Conservation (phyloP, 2,329 filamentous ascomycete species). For the Tetracladium maxilliforme region DNA sequence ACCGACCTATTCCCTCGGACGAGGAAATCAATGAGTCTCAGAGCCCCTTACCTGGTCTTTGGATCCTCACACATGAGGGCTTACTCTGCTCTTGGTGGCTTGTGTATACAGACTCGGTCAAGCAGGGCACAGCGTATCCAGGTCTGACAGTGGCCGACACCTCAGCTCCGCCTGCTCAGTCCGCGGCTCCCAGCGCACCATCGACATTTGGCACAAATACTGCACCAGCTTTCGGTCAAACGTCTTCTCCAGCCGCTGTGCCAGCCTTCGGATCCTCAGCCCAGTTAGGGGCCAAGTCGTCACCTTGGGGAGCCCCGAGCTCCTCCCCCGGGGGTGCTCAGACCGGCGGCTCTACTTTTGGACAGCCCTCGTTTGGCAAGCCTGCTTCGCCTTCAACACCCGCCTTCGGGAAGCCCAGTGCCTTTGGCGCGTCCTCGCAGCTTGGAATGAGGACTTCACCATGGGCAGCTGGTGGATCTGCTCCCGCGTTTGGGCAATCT, state of each 20-base stretch:
- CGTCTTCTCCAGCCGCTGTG: slow-evolving; percentile 26
- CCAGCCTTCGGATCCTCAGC: slow-evolving; percentile 22
- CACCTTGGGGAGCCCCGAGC: slow-evolving; percentile 1
- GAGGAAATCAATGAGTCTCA: slow-evolving; percentile 66
- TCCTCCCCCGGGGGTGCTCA: slow-evolving; percentile 4
- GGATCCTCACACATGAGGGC: slow-evolving; percentile 81
- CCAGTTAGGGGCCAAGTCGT: no score
- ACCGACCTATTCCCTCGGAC: slow-evolving; percentile 62
- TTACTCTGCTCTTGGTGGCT: slow-evolving; percentile 81
- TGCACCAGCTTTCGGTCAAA: slow-evolving; percentile 13
- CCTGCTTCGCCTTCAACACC: slow-evolving; percentile 17
- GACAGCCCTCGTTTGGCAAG: slow-evolving; percentile 12
- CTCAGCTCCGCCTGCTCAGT: slow-evolving; percentile 10
- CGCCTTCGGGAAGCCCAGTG: slow-evolving; percentile 33
- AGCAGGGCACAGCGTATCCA: slow-evolving; percentile 56
- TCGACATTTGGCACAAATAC: slow-evolving; percentile 11
- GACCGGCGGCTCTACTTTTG: slow-evolving; percentile 6
- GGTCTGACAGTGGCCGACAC: slow-evolving; percentile 42
- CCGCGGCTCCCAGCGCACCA: slow-evolving; percentile 12
- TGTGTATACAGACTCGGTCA: slow-evolving; percentile 76
- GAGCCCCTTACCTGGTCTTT: slow-evolving; percentile 67
- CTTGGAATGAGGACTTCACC: slow-evolving; percentile 34
- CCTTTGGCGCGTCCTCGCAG: slow-evolving; percentile 15
- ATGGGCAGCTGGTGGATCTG: slow-evolving; percentile 25
- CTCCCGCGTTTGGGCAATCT: slow-evolving; percentile 36